Evolutionary conservation across 2,329 filamentous ascomycete genomes (phyloP), one percentile per base, ranked within the genome.

Genomic region (Trichoderma simmonsii): DNA sequence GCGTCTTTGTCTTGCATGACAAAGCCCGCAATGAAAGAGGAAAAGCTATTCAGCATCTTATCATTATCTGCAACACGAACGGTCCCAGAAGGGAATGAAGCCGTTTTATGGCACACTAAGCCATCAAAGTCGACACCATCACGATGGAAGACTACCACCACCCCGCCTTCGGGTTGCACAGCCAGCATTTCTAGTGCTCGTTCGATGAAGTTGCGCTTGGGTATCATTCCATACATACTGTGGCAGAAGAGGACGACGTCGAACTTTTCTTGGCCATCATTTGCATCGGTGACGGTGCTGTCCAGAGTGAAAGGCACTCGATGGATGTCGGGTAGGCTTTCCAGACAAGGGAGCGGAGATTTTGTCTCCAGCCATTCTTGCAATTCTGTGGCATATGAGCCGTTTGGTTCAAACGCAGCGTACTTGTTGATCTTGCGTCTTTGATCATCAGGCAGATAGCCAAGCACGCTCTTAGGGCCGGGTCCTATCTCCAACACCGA

Each of bases 221-320:
- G 82, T 0, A 81, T 82, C 85, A 91, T 86, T 72, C 87, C 87
- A 74, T 91, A 90, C 85, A 91, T 85, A 80, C 89, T 90, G 77
- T 91, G 88, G 74, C 88, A 91, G 78, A 91, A 89, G 5, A 91
- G 76, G 21, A 91, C 77, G 54, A 90, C 14, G 73, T 91, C 84
- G 75, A 85, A 91, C 72, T 80, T 84, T 26, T 82, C 77, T 36
- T 79, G 75, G 1, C 64, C 36, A 69, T 78, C 73, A 36, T 54
- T 75, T 12, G 69, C 76, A 65, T 15, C 68, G 61, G n/a, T 74
- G 28, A 77, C 30, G 24, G 8, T 11, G 18, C 26, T 74, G 8
- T 82, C 71, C n/a, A 78, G 70, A 72, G 14, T 73, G 74, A 89
- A 88, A 11, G 81, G 78, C 6, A 69, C 57, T 75, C 63, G 80